These are phyloP conservation scores for Termitomyces heimii DNA, from an alignment of 768 basidiomycete genomes.

Conservation along the genomic window DNA sequence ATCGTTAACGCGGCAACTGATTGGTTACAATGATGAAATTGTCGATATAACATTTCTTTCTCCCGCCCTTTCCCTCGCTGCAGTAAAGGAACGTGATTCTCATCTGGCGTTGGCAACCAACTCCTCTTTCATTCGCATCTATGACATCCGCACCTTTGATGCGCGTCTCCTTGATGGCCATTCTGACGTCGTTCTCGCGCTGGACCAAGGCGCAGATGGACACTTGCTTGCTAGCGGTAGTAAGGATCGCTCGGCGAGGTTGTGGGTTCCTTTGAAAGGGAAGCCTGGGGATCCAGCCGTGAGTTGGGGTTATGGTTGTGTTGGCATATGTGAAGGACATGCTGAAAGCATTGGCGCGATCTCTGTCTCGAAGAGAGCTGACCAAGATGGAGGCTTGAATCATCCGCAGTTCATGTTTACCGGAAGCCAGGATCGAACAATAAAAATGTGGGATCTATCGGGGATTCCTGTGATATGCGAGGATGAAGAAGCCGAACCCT, in stretches of 20 bases:
- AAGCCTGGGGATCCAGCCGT: constrained; percentile 7
- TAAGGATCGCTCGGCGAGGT: constrained; percentile 83
- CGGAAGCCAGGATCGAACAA: constrained; percentile 94
- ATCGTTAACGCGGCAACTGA: constrained; percentile 68
- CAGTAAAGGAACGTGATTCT: constrained; percentile 39
- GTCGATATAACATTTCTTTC: constrained; percentile 83
- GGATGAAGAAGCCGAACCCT: constrained; percentile 20
- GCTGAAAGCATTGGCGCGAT: constrained; percentile 91
- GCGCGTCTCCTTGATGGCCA: constrained; percentile 86
- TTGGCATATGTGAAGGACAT: constrained; percentile 90
- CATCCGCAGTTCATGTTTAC: constrained; percentile 76
- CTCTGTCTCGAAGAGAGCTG: constrained; percentile 61
- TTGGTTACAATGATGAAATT: constrained; percentile 98
- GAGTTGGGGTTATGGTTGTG: constrained; percentile 62
- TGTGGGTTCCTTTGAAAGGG: constrained; percentile 58
- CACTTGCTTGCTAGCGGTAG: constrained; percentile 82
- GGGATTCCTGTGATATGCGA: constrained; percentile 30
- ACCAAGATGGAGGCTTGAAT: constrained; percentile 19
- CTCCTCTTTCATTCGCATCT: constrained; percentile 90
- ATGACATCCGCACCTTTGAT: constrained; percentile 71
- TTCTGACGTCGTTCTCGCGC: constrained; percentile 82
- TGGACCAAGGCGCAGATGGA: constrained; percentile 66
- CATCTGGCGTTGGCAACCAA: constrained; percentile 96
- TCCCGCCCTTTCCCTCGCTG: constrained; percentile 17
- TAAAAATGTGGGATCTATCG: constrained; percentile 97